Evolutionary conservation across 177 flowering plant species (phyloP), one percentile per base, ranked within the genome.

Genomic region (Vitis hybrid): DNA sequence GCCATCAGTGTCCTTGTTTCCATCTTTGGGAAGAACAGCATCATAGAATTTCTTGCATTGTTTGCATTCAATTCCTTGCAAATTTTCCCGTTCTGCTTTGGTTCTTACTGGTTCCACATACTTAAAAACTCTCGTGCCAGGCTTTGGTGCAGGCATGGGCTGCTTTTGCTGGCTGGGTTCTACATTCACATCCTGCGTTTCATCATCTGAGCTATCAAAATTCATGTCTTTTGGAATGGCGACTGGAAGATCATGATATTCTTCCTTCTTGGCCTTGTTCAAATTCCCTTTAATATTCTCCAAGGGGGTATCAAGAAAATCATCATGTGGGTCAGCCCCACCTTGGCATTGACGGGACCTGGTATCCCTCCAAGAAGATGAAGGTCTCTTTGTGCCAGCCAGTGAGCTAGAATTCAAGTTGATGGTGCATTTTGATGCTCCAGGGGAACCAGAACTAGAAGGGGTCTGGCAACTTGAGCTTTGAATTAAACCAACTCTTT

Each of bases 11-110:
- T 77, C 72, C 65, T 70, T 71, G 1, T 80, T 79, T 39, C 70
- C 87, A 50, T 76, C 74, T 56, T 66, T 61, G 0, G 86, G 86
- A 69, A 91, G 92, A 78, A 93, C 96, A 63, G 96, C 96, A 84
- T 95, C 99, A 70, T 91, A 93, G 73, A 93, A 95, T 71, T 95
- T 95, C 79, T 88, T 91, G 81, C 99, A 95, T 60, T 93, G 98
- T 76, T 87, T 93, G 88, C 99, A 93, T 68, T 95, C 94, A 50
- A 90, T 63, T 72, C 99, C 98, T 84, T 83, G 87, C 59, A 95
- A 75, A 66, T 77, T 89, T 62, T 93, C 94, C 74, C 97, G 83
- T 45, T 89, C 97, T 53, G 88, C 81, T 76, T 90, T 95, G 85
- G 90, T 95, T 76, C 96, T 83, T 29, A 91, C 98, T 1, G 96